Conservation (phyloP, 148 eudicot genomes). For the Bassia scoparia region DNA sequence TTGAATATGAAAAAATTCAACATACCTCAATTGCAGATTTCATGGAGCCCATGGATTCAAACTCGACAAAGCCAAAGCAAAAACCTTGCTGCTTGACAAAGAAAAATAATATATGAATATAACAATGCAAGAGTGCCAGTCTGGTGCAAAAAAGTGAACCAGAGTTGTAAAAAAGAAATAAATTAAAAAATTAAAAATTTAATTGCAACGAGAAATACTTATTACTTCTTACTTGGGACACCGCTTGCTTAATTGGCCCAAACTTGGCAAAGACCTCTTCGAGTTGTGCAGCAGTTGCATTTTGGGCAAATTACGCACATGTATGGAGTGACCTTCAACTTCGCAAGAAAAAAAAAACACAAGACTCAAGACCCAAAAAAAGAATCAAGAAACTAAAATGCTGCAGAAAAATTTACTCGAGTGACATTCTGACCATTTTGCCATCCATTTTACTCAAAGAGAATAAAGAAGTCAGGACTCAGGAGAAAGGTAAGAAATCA, state of each 20-base stretch:
- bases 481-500: too few relatives aligned
- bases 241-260: conserved; percentile 66
- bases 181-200: neutral
- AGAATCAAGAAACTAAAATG: neutral
- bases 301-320: conserved; percentile 56
- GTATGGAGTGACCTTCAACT: conserved; percentile 59
- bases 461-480: neutral
- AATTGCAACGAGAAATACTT: conserved; percentile 35
- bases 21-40: conserved; percentile 65
- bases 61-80: conserved; percentile 81
- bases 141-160: too few relatives aligned
- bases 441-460: neutral
- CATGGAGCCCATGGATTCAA: conserved; percentile 52
- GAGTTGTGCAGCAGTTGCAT: conserved; percentile 45
- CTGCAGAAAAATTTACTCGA: neutral
- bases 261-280: conserved; percentile 57
- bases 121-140: neutral
- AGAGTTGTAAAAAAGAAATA: too few relatives aligned
- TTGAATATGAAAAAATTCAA: neutral
- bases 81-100: conserved; percentile 53
- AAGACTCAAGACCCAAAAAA: conserved; percentile 14
- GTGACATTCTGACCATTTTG: too few relatives aligned
- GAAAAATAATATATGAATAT: conserved; percentile 11
- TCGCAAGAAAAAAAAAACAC: conserved; percentile 11
- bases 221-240: conserved; percentile 71